phyloP scores from a whole-genome alignment of 2,329 filamentous ascomycete genomes.

The Chaetomium olivaceum region DNA sequence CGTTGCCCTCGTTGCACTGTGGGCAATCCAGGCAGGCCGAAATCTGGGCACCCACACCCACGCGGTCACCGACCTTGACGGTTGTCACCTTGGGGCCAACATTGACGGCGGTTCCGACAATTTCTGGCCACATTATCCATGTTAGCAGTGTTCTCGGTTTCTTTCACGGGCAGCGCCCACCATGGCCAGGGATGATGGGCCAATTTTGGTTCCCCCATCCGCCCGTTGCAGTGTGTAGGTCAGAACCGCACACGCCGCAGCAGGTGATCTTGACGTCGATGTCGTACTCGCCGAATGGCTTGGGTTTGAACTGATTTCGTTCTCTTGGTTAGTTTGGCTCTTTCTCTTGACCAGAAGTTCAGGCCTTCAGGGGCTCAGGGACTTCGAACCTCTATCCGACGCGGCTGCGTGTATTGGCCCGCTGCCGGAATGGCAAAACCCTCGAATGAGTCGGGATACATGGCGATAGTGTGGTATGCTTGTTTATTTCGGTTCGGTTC shows the following conservation, averaged over 20 bases:
- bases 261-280: background rate
- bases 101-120: background rate
- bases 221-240: background rate
- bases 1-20: background rate
- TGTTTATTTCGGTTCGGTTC: background rate
- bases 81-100: background rate
- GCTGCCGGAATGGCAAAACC: constrained; percentile 13
- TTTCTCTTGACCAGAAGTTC: background rate
- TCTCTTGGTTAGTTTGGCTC: background rate
- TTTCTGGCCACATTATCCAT: background rate
- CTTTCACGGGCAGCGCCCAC: background rate
- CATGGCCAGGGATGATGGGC: background rate
- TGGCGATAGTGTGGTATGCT: background rate
- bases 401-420: constrained; percentile 11
- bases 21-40: background rate
- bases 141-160: background rate
- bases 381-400: constrained; percentile 3
- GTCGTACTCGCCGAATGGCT: background rate
- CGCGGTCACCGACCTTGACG: background rate
- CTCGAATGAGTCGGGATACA: constrained; percentile 12
- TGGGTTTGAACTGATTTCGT: background rate
- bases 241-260: background rate
- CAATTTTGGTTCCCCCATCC: background rate
- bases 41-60: background rate
- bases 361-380: too few relatives aligned